A percentile compares a stretch with the other conserved stretches of the same genome.
Evolutionary conservation across 1,139 yeast species (phyloP).

Genomic region (Kodamaea plutei): DNA sequence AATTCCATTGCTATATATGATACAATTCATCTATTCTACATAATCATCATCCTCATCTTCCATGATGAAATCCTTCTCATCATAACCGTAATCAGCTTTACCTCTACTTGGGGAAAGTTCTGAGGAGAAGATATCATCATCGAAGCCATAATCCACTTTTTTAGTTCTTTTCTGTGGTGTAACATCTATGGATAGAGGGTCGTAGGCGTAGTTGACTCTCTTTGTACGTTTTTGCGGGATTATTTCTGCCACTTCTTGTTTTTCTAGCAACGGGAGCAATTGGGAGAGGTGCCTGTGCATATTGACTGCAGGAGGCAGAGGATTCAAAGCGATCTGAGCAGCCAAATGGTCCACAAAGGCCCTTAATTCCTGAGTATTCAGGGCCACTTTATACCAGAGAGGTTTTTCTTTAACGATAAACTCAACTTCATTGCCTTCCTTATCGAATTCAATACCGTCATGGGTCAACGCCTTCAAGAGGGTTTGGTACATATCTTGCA

Average conservation of each 20-base stretch:
- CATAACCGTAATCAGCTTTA: conserved; percentile 1
- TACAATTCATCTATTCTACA: conserved; percentile 11
- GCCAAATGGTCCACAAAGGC: conserved; percentile 24
- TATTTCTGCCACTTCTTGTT: conserved; percentile 14
- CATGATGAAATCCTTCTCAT: conserved; percentile 1
- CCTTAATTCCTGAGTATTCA: conserved; percentile 27
- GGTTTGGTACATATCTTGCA: conserved; percentile 44
- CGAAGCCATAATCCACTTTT: background rate
- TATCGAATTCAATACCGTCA: conserved; percentile 37
- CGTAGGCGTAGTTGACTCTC: conserved; percentile 7
- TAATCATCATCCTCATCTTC: conserved; percentile 12
- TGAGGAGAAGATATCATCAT: background rate
- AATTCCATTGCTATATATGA: too few species aligned
- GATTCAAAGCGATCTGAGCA: conserved; percentile 17
- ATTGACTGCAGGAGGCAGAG: conserved; percentile 25
- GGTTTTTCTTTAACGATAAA: conserved; percentile 1
- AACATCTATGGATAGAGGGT: too few species aligned
- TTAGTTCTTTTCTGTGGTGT: background rate
- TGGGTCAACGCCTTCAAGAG: conserved; percentile 23
- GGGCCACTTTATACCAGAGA: conserved; percentile 45
- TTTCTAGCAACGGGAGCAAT: conserved; percentile 20
- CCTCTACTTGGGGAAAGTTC: background rate
- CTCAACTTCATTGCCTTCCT: conserved; percentile 25
- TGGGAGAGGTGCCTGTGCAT: conserved; percentile 25
- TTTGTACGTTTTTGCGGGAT: conserved; percentile 9